Evolutionary conservation across 331 rosid species (phyloP), one percentile per base, ranked within the genome.

Genomic region (Ulmus americana): DNA sequence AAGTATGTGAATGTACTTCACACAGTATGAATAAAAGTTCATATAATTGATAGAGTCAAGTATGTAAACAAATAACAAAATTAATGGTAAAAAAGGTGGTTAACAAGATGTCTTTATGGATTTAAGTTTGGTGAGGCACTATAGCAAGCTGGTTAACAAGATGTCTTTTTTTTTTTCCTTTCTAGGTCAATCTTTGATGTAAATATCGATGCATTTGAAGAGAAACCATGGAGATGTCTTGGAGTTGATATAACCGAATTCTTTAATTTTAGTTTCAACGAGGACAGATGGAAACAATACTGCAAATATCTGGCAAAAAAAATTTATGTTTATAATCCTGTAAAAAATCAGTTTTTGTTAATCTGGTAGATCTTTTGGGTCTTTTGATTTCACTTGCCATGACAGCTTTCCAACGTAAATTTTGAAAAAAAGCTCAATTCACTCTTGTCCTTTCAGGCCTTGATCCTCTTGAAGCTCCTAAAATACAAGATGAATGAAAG

Each of bases 201-300:
- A 16, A 81, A 81, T 68, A 71, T 79, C 65, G 89, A 85, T 58
- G 20, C 76, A 0, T 79, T 85, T 4, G 72, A 64, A 70, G 85
- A 83, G 67, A 85, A 85, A 81, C 85, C 83, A 10, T 88, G 91
- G 89, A 81, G 72, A 61, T 46, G 43, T 76, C 79, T 80, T 53
- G 86, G 83, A 72, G 83, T 68, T 49, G 89, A 88, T 70, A 61
- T 79, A 28, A 81, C 84, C 10, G 84, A 85, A 73, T 85, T 80
- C 76, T 88, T 85, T 80, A 85, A 85, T 67, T 88, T 85, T 15
- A 86, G 84, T 73, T 88, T 88, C 71, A 62, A 77, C 4, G 95
- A 88, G 73, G 81, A 77, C 45, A 75, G 77, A 55, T 88, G 95
- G 92, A 88, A 83, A 74, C 67, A 75, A 45, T 88, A 88, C 71